Evolutionary conservation across 2,329 filamentous ascomycete species (phyloP).

Genomic region (Fusarium sp.): DNA sequence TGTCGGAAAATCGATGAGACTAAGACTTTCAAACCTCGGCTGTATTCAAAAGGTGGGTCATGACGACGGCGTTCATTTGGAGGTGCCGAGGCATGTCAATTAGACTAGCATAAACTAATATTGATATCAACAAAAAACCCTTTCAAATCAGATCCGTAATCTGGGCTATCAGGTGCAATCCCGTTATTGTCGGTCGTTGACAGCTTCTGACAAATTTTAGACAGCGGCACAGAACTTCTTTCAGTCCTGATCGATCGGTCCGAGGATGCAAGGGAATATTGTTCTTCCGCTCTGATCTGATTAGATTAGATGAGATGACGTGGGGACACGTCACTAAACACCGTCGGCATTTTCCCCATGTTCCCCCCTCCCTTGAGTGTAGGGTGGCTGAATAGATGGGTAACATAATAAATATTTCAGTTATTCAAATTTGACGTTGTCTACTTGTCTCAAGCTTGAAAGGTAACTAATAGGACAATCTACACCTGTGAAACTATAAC

Average conservation of each 20-base stretch:
- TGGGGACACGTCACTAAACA: background rate
- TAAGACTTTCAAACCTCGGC: conserved; percentile 35
- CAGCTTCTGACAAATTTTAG: background rate
- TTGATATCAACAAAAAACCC: background rate
- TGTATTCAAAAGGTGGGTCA: conserved; percentile 16
- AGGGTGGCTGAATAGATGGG: background rate
- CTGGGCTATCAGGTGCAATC: background rate
- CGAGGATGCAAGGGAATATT: background rate
- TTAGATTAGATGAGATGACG: conserved; percentile 14
- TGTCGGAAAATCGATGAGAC: conserved; percentile 33
- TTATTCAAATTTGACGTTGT: no score
- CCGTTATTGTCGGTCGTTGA: background rate
- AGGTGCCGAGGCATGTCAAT: conserved; percentile 11
- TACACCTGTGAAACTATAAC: no score
- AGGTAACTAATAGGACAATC: no score
- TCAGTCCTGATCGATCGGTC: background rate
- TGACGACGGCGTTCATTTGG: conserved; percentile 11
- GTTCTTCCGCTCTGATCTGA: conserved; percentile 1
- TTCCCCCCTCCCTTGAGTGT: background rate
- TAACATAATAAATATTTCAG: no score
- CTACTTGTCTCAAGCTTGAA: no score
- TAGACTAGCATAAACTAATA: background rate
- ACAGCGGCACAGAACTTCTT: background rate
- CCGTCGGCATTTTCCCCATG: conserved; percentile 3
- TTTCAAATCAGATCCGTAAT: rapidly evolving